Conservation (phyloP, 345 rosid genomes). For the Eucalyptus tenuipes region DNA sequence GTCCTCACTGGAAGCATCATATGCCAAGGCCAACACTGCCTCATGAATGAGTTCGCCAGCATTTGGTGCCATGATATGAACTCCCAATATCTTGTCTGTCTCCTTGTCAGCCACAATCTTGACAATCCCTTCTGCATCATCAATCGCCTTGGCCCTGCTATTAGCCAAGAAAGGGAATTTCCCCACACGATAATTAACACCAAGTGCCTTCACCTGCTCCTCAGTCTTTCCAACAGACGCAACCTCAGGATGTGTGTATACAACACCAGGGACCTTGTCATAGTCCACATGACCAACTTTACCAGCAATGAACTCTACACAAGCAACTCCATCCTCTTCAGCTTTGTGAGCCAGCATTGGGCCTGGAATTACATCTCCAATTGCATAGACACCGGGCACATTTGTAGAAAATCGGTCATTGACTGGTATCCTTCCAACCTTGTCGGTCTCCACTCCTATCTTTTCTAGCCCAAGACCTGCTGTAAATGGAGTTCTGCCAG, state of each 20-base stretch:
- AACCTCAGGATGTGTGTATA: constrained; percentile 97
- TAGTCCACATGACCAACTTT: constrained; percentile 96
- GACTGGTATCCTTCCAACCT: constrained; percentile 68
- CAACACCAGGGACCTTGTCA: constrained; percentile 96
- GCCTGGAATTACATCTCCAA: constrained; percentile 98
- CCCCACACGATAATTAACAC: constrained; percentile 69
- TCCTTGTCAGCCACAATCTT: constrained; percentile 96
- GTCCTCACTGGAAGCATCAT: constrained; percentile 90
- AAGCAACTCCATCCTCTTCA: constrained; percentile 98
- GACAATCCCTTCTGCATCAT: constrained; percentile 78
- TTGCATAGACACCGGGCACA: constrained; percentile 78
- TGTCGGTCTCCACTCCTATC: constrained; percentile 91
- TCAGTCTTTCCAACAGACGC: constrained; percentile 97
- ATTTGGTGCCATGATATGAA: constrained; percentile 90
- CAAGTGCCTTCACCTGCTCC: constrained; percentile 87
- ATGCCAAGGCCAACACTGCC: constrained; percentile 78
- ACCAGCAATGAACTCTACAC: constrained; percentile 95
- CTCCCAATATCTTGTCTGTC: constrained; percentile 89
- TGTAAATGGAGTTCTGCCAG: constrained; percentile 87
- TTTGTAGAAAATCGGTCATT: constrained; percentile 73
- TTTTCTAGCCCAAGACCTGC: constrained; percentile 86
- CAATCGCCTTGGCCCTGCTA: constrained; percentile 98
- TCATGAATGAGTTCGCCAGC: constrained; percentile 98
- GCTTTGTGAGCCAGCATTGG: constrained; percentile 99
- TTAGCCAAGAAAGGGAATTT: constrained; percentile 98